A percentile compares a stretch with the other conserved stretches of the same genome.
These are phyloP conservation scores for Rosa persica DNA, from an alignment of 306 rosid genomes.

Conservation along the genomic window DNA sequence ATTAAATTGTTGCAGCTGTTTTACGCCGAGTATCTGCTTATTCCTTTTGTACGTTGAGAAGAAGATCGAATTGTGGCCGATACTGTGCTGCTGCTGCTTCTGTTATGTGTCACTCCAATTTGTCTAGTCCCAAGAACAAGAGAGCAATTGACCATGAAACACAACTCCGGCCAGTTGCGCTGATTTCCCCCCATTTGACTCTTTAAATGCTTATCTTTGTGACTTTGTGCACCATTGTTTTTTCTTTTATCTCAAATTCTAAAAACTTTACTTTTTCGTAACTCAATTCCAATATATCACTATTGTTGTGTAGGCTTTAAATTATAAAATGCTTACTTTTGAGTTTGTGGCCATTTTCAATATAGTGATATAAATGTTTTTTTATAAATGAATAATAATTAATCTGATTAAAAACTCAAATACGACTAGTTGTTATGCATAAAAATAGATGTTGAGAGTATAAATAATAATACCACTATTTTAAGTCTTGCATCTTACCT, in stretches of 20 bases:
- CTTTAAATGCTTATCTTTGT: neutral
- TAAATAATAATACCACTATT: no score
- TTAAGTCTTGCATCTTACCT: no score
- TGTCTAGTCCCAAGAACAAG: neutral
- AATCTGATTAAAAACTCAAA: no score
- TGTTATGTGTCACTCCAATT: neutral
- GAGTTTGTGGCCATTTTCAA: no score
- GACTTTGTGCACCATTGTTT: no score
- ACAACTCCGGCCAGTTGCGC: neutral
- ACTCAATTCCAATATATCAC: neutral
- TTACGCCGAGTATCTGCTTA: conserved; percentile 25
- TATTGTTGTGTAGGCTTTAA: neutral
- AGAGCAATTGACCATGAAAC: neutral
- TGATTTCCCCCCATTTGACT: neutral
- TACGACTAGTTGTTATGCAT: no score
- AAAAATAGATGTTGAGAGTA: no score
- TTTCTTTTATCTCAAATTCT: neutral
- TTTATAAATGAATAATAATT: no score
- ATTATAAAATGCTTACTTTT: no score
- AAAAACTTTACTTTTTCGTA: no score
- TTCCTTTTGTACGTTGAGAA: conserved; percentile 27
- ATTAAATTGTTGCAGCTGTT: conserved; percentile 13
- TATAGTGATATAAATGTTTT: no score
- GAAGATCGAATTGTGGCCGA: neutral
- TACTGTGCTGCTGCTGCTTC: neutral